Evolutionary conservation across 176 grass and related monocot species (phyloP).

Genomic region (Triticum timopheevii): DNA sequence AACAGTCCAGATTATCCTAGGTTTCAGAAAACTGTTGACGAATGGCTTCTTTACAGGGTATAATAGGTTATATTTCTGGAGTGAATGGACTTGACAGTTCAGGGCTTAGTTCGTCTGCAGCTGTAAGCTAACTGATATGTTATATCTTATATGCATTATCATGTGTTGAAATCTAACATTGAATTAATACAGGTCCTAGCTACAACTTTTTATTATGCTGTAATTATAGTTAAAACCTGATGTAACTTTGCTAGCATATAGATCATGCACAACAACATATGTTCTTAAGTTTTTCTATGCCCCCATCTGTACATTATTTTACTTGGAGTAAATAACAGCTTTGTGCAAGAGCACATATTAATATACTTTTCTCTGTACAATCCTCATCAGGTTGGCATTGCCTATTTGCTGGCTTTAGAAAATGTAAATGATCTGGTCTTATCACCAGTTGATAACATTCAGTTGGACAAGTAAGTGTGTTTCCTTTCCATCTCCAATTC

Average conservation of each 20-base stretch:
- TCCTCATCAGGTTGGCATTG: slow-evolving; percentile 80
- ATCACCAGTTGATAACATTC: slow-evolving; percentile 75
- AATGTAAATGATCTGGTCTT: slow-evolving; percentile 61
- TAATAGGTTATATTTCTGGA: slow-evolving; percentile 86
- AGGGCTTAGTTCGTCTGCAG: slow-evolving; percentile 95
- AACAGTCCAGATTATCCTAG: slow-evolving; percentile 11
- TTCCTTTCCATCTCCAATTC: not conserved
- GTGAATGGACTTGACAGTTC: slow-evolving; percentile 90
- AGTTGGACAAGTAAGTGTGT: slow-evolving; percentile 79
- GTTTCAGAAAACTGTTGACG: not conserved
- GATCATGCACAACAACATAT: not conserved
- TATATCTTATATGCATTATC: slow-evolving; percentile 2
- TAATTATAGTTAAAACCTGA: not conserved
- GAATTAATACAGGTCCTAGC: not conserved
- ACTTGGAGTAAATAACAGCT: not conserved
- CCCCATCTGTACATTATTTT: not conserved
- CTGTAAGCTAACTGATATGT: slow-evolving; percentile 55
- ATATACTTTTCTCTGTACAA: slow-evolving; percentile 2
- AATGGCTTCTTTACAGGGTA: slow-evolving; percentile 53
- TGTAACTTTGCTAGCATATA: slow-evolving; percentile 3
- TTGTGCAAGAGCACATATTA: slow-evolving; percentile 9
- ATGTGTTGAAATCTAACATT: not conserved
- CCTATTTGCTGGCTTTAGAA: slow-evolving; percentile 94
- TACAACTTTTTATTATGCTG: not conserved
- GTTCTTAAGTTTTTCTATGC: not conserved